A percentile compares a stretch with the other conserved stretches of the same genome.
These are phyloP conservation scores for Clarireedia monteithiana DNA, from an alignment of 2,329 filamentous ascomycete genomes.

Conservation along the genomic window DNA sequence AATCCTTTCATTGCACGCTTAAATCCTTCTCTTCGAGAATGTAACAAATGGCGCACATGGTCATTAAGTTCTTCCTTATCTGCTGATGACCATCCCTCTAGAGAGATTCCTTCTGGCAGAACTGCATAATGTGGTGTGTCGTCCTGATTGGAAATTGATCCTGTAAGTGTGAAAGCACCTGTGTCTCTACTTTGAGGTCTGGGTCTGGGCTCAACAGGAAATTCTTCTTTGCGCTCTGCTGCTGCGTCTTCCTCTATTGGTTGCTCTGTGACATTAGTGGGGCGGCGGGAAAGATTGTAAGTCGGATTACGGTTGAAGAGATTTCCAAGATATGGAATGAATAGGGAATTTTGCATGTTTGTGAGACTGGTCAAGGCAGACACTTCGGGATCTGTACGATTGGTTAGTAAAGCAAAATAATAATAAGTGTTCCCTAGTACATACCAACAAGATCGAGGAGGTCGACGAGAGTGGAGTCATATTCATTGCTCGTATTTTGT, in stretches of 20 bases:
- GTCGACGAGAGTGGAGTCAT: slow-evolving; percentile 56
- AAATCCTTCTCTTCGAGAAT: slow-evolving; percentile 71
- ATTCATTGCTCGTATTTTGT: slow-evolving; percentile 31
- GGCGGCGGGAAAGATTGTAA: slow-evolving; percentile 53
- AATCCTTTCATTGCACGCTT: slow-evolving; percentile 76
- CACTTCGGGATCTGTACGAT: slow-evolving; percentile 36
- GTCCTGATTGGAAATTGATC: slow-evolving; percentile 60
- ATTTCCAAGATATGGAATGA: slow-evolving; percentile 71
- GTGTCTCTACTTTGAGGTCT: slow-evolving; percentile 17
- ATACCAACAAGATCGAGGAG: slow-evolving; percentile 60
- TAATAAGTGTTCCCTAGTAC: background rate
- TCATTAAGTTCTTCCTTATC: slow-evolving; percentile 76
- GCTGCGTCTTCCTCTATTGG: slow-evolving; percentile 7
- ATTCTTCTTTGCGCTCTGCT: slow-evolving; percentile 7
- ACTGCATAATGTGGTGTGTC: slow-evolving; percentile 61
- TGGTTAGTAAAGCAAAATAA: slow-evolving; percentile 7
- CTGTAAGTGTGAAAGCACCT: slow-evolving; percentile 33
- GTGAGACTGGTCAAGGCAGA: slow-evolving; percentile 76
- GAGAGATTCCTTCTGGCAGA: slow-evolving; percentile 62
- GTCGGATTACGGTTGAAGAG: slow-evolving; percentile 71
- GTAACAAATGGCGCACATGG: slow-evolving; percentile 77
- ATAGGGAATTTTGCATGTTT: slow-evolving; percentile 85
- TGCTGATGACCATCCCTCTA: slow-evolving; percentile 67
- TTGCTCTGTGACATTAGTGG: slow-evolving; percentile 18
- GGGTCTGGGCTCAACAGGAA: slow-evolving; percentile 4